Percentiles rank a stretch among this genome's conserved stretches.
Conservation (phyloP, 2,329 filamentous ascomycete genomes). For the Fusarium penzigii region DNA sequence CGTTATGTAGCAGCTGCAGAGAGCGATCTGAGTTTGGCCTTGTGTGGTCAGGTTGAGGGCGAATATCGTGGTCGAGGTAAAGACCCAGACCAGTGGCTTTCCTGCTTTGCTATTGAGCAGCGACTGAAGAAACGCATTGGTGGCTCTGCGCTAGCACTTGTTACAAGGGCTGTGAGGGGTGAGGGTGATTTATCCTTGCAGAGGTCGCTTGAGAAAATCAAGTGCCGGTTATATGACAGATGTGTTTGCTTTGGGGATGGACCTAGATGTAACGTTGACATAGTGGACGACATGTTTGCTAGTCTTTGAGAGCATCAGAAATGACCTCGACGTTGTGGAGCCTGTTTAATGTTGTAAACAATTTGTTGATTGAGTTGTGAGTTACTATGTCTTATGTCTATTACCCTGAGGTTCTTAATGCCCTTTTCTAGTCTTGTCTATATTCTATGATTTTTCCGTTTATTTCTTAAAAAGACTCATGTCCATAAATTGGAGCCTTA, state of each 20-base stretch:
- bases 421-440: too few species aligned
- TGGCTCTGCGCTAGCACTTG: not conserved
- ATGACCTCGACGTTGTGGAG: too few species aligned
- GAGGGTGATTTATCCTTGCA: not conserved
- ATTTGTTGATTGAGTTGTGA: too few species aligned
- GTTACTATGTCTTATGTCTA: too few species aligned
- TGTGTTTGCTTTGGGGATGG: constrained; percentile 18
- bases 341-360: too few species aligned
- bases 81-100: constrained; percentile 10
- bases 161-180: constrained; percentile 5
- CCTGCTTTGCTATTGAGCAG: constrained; percentile 8
- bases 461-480: too few species aligned
- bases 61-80: constrained; percentile 12
- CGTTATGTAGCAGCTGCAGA: constrained; percentile 10
- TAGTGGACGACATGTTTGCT: not conserved
- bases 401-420: too few species aligned
- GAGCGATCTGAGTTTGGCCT: constrained; percentile 8
- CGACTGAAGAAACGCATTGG: constrained; percentile 6
- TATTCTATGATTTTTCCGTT: too few species aligned
- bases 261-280: constrained; percentile 9
- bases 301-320: too few species aligned
- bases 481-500: too few species aligned
- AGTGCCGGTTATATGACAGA: constrained; percentile 11
- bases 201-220: not conserved
- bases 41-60: constrained; percentile 4